Base-by-base conservation (phyloP, 257 asterid species). In the Petrea volubilis region DNA sequence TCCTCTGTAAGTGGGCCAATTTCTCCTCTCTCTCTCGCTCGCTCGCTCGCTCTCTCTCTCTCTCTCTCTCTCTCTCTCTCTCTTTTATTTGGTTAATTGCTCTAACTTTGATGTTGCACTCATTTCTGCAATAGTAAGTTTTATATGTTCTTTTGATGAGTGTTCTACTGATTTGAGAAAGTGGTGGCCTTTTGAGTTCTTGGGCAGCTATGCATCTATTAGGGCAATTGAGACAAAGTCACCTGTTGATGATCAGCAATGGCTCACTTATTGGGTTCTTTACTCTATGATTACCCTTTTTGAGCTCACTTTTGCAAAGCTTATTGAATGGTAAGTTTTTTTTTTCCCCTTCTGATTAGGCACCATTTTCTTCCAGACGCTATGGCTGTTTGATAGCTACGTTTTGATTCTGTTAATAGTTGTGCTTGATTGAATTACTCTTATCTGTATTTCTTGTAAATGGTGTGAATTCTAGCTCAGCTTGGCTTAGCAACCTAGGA, bases 241-340 rank as follows among this genome's bases (percentile, higher is more conserved):
- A 1, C 84, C 97, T 14, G 74, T 78, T 43, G 99, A 95, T 80
- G 98, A 95, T 88, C 97, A 95, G 75, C 99, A 95, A 72, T 95
- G 99, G 99, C 98, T 95, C 46, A 95, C 98, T 74, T 95, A 95
- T 41, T 95, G 99, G 99, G 84, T 95, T 74, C 87, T 95, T 65
- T 92, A 95, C 88, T 95, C 99, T 38, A 90, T 95, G 98, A 87
- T 95, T 68, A 95, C 99, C 13, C 92, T 95, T 24, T 88, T 92
- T 49, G 98, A 95, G 91, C 97, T 92, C 12, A 92, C 99, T 20
- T 95, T 95, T 74, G 91, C 96, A 1, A 90, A 85, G 68, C 77
- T 95, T 55, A 86, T 95, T 21, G 99, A 95, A 79, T 92, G 99
- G 99, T 95, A 58, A 64, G 79, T 60, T 29, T 20, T 60, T 20